Evolutionary conservation across 257 asterid genomes (phyloP).

Genomic region (Rubia yunnanensis): DNA sequence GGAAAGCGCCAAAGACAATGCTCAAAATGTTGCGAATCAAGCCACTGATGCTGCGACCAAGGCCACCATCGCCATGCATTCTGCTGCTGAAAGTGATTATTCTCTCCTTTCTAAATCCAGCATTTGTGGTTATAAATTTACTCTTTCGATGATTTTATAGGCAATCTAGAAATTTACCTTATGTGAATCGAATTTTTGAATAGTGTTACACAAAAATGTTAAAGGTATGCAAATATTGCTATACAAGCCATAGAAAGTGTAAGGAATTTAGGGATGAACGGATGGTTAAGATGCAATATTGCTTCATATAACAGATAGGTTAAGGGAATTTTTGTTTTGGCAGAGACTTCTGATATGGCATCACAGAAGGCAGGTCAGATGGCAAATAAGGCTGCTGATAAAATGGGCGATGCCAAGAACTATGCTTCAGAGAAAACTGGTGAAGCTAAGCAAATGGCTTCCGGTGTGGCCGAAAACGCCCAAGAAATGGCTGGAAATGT

Average conservation of each 20-base stretch:
- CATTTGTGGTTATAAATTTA: too few species aligned
- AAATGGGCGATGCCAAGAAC: neutral
- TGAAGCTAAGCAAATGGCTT: neutral
- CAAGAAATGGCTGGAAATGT: constrained; percentile 2
- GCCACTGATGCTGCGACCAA: constrained; percentile 40
- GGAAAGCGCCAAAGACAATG: constrained; percentile 23
- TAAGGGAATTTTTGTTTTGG: neutral
- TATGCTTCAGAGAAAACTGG: constrained; percentile 7
- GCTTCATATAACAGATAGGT: neutral
- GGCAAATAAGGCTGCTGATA: constrained; percentile 12
- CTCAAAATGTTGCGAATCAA: constrained; percentile 19
- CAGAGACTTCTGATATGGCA: constrained; percentile 44
- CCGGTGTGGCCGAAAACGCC: neutral
- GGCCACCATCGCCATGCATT: constrained; percentile 26
- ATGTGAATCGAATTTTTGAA: neutral
- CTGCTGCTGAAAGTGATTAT: constrained; percentile 37
- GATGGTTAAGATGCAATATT: too few species aligned
- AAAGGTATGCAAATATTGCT: too few species aligned
- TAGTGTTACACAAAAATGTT: too few species aligned
- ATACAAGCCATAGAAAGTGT: too few species aligned
- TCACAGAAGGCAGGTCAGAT: constrained; percentile 34
- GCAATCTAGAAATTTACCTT: too few species aligned
- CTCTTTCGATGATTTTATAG: too few species aligned
- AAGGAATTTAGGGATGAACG: too few species aligned
- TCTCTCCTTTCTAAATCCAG: neutral